Evolutionary conservation across 164 flowering plant genomes (phyloP), one percentile per base, ranked within the genome.

Genomic region (Macadamia tetraphylla): DNA sequence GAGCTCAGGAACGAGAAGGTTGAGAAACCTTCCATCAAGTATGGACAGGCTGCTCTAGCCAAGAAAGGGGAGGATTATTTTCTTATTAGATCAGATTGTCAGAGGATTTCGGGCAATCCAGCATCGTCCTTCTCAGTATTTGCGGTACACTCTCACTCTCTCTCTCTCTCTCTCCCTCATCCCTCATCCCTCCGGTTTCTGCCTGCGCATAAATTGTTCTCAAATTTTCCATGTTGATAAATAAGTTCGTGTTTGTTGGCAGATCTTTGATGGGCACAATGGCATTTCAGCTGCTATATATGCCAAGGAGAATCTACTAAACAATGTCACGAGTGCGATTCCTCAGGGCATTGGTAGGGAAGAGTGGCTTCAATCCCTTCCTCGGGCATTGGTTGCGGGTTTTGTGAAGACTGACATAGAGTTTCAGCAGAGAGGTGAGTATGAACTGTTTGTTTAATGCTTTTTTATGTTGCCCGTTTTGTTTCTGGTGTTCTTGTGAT

Each of bases 221-320:
- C 7, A 46, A 46, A 8, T 3, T 46, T 46, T 70, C 14, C 49
- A 15, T 35, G 10, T 23, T 35, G 3, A 14, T 59, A 18, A 17
- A 2, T 23, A 71, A n/a, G 65, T 61, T 78, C 35, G 63, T 55
- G 71, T 64, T 70, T 60, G 64, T 67, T 74, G 67, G 68, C 76
- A 94, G 99, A 89, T 94, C 29, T 90, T 94, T 83, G 98, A 94
- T 81, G 99, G 98, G 61, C 99, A 94, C 73, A 89, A 94, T 78
- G 99, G 99, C 12, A 83, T 87, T 59, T 89, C 97, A 10, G 98
- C 97, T 65, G 99, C 98, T 70, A 85, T 94, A 60, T 94, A 78
- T 77, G 76, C 92, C 0, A 94, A 89, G 78, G 99, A 94, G 78
- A 83, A 85, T 71, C 72, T 92, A 67, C 76, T 94, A 73, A 83